These are phyloP conservation scores for Cercospora berteroae DNA, from an alignment of 2,329 filamentous ascomycete genomes.

Conservation along the genomic window DNA sequence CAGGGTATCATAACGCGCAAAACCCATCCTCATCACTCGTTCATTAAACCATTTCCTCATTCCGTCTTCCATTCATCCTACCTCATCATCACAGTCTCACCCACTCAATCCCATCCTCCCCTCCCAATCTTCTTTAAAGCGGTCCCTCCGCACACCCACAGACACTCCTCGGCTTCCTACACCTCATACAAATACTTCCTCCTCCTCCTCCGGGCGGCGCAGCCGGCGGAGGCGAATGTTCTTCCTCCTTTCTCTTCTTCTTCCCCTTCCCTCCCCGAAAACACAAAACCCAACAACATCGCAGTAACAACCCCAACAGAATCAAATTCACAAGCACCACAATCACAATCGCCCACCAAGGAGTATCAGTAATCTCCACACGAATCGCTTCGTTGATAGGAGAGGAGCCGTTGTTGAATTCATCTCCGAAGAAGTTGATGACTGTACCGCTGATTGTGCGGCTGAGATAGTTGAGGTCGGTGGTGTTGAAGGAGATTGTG, in stretches of 20 bases:
- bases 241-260: background rate
- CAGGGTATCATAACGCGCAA: background rate
- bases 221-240: background rate
- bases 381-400: background rate
- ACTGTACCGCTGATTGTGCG: background rate
- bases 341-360: background rate
- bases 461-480: background rate
- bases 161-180: background rate
- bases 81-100: background rate
- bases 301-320: background rate
- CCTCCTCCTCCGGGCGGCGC: background rate
- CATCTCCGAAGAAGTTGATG: background rate
- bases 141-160: background rate
- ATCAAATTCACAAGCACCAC: background rate
- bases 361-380: background rate
- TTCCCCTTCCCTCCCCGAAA: background rate
- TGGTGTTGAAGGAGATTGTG: background rate
- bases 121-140: background rate
- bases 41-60: background rate
- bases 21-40: background rate
- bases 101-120: background rate
- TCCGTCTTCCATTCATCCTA: too few relatives aligned
- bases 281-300: background rate
- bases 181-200: background rate
- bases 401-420: background rate